A percentile compares a stretch with the other conserved stretches of the same genome.
Conservation (phyloP, 2,329 filamentous ascomycete genomes). For the Cyclaneusma minus region DNA sequence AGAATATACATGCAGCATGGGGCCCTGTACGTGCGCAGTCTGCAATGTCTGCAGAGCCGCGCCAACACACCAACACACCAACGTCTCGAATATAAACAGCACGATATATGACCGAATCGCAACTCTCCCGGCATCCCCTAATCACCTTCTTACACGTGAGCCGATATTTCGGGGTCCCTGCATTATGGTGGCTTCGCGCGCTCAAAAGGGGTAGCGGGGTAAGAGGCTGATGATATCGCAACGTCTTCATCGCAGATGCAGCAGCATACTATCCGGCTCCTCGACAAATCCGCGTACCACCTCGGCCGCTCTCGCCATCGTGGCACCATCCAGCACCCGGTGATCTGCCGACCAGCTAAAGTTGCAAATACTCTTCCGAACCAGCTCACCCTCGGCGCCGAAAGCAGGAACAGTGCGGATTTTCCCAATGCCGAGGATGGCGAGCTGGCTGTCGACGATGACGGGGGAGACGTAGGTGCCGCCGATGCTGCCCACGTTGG, state of each 20-base stretch:
- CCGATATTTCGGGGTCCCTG: too few relatives aligned
- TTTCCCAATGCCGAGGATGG: constrained; percentile 78
- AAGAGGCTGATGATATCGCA: not conserved
- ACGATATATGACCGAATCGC: too few relatives aligned
- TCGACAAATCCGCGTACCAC: constrained; percentile 66
- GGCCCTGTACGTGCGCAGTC: too few relatives aligned
- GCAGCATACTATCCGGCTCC: constrained; percentile 73
- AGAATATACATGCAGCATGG: too few relatives aligned
- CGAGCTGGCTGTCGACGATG: constrained; percentile 79
- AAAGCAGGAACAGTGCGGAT: constrained; percentile 74
- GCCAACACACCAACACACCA: too few relatives aligned
- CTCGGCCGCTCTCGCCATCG: constrained; percentile 81
- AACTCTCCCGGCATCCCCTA: too few relatives aligned
- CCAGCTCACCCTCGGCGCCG: constrained; percentile 33
- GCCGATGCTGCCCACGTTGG: constrained; percentile 91
- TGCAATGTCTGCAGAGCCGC: too few relatives aligned
- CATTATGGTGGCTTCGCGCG: not conserved
- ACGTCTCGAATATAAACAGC: too few relatives aligned
- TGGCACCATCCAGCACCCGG: constrained; percentile 84
- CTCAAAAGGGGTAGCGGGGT: not conserved
- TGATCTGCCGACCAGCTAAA: constrained; percentile 98
- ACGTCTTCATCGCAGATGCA: constrained; percentile 51
- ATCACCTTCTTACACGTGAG: too few relatives aligned
- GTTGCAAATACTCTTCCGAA: constrained; percentile 67
- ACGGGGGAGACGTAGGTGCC: constrained; percentile 86